Base-by-base conservation (phyloP, 2,329 filamentous ascomycete genomes). In the Microsporum audouinii region DNA sequence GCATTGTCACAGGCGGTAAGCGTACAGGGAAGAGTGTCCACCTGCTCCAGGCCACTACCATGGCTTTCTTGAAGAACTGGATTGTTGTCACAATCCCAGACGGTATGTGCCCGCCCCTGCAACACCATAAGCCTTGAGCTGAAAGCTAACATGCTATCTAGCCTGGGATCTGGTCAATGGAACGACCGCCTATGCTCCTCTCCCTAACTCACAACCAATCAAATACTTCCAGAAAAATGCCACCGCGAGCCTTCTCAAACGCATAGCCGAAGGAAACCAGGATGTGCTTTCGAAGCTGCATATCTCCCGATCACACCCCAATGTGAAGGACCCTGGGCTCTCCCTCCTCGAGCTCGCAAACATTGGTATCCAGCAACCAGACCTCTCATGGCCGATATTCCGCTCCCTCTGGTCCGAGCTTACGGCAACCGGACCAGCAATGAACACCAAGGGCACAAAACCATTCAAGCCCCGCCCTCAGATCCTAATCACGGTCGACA, bases 31-130 rank as follows among this genome's bases (percentile, higher is more conserved):
- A 97, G 82, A 96, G 88, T 72, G 84, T 94, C 67, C 76, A 95
- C 69, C 74, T 95, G 69, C 78, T 96, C 53, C 91, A 97, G 76
- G 88, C 88, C 43, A 84, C 95, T 82, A 79, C 88, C 17, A 86
- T 91, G 74, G 92, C 84, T 1, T 85, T 92, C 66, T 72, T 91
- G 69, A 89, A 90, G 72, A 82, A 88, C 33, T 97, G 91, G 90
- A 80, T 96, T 51, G 91, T 97, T 55, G 81, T 99, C 62, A 87
- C 89, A 70, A 81, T 97, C 58, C 91, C 94, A 41, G 91, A 99
- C 77, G 88, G 91, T 95, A 79, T 68, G 80, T 69, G 57, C 12
- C 43, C 14, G 41, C 41, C 23, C 27, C 31, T n/a, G 3, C 38
- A 10, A 6, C 39, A 41, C 59, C 5, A 29, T 39, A 31, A 17